A percentile compares a stretch with the other conserved stretches of the same genome.
These are phyloP conservation scores for Mortierella claussenii DNA, from an alignment of 192 early-diverging fungal genomes.

Conservation along the genomic window DNA sequence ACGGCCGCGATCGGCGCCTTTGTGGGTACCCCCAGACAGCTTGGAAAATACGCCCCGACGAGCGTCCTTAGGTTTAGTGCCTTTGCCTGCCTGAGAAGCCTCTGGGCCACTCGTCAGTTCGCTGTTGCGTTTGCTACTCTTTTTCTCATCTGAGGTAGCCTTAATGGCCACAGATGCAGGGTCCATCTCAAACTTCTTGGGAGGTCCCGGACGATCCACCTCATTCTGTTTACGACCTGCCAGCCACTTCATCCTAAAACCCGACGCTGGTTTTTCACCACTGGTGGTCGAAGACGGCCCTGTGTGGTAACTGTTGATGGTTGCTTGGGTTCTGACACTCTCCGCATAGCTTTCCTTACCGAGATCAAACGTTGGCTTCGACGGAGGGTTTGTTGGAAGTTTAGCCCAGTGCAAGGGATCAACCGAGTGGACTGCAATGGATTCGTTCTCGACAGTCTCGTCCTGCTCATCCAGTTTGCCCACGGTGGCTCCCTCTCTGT, in stretches of 20 bases:
- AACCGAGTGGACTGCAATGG: not conserved
- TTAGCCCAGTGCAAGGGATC: slow-evolving; percentile 17
- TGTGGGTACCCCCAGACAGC: slow-evolving; percentile 10
- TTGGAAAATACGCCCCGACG: slow-evolving; percentile 35
- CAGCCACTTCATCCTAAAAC: slow-evolving; percentile 27
- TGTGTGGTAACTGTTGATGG: not conserved
- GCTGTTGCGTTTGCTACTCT: slow-evolving; percentile 10
- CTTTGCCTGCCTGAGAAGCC: not conserved
- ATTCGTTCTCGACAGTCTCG: too few species aligned
- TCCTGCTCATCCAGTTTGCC: not conserved
- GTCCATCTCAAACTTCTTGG: slow-evolving; percentile 7
- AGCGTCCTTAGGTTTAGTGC: slow-evolving; percentile 20
- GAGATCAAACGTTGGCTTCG: not conserved
- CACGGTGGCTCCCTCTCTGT: not conserved
- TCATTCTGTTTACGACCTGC: slow-evolving; percentile 16
- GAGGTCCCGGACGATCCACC: not conserved
- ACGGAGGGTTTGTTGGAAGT: not conserved
- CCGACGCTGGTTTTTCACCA: not conserved
- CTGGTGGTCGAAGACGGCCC: not conserved
- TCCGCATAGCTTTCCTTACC: not conserved
- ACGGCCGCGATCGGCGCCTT: slow-evolving; percentile 2
- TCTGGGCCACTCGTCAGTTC: not conserved
- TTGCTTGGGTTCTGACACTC: not conserved
- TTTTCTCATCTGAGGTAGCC: not conserved
- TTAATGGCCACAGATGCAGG: not conserved